phyloP scores from a whole-genome alignment of 192 early-diverging fungal genomes.

The Coemansia sp. region DNA sequence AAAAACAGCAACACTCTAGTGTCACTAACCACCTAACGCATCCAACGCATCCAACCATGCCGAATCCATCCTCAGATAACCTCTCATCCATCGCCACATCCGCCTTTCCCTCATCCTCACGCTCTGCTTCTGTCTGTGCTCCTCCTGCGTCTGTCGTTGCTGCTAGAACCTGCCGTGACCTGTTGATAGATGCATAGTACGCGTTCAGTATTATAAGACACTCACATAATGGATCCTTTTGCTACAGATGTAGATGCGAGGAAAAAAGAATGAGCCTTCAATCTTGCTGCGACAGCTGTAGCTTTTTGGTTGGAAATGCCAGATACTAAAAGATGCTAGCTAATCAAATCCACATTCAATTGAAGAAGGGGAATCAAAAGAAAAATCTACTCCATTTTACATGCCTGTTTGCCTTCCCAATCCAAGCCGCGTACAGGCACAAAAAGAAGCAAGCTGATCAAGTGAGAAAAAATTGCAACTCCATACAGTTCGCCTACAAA shows the following conservation, averaged over 20 bases:
- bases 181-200: background rate
- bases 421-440: background rate
- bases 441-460: constrained; percentile 10
- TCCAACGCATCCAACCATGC: constrained; percentile 7
- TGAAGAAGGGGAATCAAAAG: too few species aligned
- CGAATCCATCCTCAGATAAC: constrained; percentile 10
- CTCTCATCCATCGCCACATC: background rate
- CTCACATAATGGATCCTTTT: constrained; percentile 28
- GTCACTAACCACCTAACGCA: background rate
- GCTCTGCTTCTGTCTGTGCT: background rate
- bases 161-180: background rate
- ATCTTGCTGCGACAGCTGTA: background rate
- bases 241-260: constrained; percentile 30
- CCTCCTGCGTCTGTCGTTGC: background rate
- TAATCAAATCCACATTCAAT: too few species aligned
- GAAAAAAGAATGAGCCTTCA: constrained; percentile 20
- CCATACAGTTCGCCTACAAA: constrained; percentile 60
- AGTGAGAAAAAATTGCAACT: constrained; percentile 15
- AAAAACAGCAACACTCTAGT: background rate
- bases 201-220: constrained; percentile 12
- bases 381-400: too few species aligned
- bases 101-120: background rate
- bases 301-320: constrained; percentile 6
- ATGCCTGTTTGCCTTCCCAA: too few species aligned
- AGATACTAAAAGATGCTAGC: too few species aligned